phyloP scores from a whole-genome alignment of 2,329 filamentous ascomycete genomes.

The Emmonsia crescens region DNA sequence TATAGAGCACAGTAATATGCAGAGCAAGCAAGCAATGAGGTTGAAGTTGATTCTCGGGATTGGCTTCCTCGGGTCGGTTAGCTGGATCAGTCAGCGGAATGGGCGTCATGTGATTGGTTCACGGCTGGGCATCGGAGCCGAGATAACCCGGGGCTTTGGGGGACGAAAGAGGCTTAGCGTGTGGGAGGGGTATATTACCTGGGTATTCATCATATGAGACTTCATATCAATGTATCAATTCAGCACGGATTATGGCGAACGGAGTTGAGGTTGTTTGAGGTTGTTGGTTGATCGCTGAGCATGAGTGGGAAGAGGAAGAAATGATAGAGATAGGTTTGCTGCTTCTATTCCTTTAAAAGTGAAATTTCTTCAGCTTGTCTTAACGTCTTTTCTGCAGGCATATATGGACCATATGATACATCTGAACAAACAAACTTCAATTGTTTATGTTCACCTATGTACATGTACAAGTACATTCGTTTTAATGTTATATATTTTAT shows the following conservation, averaged over 20 bases:
- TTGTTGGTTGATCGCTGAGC: not conserved
- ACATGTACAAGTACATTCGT: too few relatives aligned
- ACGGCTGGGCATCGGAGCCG: slow-evolving; percentile 4
- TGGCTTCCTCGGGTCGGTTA: slow-evolving; percentile 1
- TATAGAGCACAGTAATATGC: not conserved
- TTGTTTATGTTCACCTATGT: not conserved
- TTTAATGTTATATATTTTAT: not conserved
- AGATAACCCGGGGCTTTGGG: slow-evolving; percentile 10
- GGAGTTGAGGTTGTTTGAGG: not conserved
- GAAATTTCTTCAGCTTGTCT: not conserved
- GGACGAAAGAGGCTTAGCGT: not conserved
- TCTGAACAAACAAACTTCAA: not conserved
- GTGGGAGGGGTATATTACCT: not conserved
- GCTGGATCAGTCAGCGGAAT: slow-evolving; percentile 12
- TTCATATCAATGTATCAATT: not conserved
- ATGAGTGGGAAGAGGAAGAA: not conserved
- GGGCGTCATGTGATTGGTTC: slow-evolving; percentile 11
- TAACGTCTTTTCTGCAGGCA: too few relatives aligned
- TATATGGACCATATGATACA: too few relatives aligned
- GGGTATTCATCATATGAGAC: too few relatives aligned
- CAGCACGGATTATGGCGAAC: too few relatives aligned
- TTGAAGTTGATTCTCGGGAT: slow-evolving; percentile 3
- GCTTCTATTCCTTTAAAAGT: not conserved
- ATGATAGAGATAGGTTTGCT: not conserved
- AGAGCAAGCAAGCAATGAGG: not conserved